A percentile compares a stretch with the other conserved stretches of the same genome.
Evolutionary conservation across 352 stramenopile species (phyloP).

Genomic region (Bremia lactucae): DNA sequence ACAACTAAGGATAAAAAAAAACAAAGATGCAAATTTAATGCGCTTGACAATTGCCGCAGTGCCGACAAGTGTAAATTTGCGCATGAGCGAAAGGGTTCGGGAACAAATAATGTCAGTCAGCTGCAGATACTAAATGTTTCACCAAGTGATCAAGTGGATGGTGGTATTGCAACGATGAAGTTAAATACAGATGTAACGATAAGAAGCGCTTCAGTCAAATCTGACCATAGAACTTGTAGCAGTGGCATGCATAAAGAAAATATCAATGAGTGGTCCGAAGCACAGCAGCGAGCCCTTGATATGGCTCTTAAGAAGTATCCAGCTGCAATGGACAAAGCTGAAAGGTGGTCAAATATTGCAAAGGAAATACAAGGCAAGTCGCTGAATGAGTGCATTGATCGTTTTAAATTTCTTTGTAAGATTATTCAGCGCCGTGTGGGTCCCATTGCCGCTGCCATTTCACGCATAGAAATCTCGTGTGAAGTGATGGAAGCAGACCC

Average conservation of each 20-base stretch:
- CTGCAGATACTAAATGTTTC: background rate
- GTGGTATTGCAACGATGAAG: background rate
- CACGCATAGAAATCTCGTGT: constrained; percentile 6
- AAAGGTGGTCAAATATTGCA: constrained; percentile 56
- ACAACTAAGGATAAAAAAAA: constrained; percentile 23
- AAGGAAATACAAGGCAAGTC: constrained; percentile 51
- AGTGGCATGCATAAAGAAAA: constrained; percentile 1
- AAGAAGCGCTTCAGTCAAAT: background rate
- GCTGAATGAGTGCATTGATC: constrained; percentile 76
- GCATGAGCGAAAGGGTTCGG: constrained; percentile 21
- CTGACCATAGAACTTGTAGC: constrained; percentile 1
- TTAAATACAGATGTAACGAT: background rate
- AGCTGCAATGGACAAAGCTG: constrained; percentile 58
- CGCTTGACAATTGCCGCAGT: constrained; percentile 32
- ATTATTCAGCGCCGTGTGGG: constrained; percentile 32
- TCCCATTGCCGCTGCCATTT: background rate
- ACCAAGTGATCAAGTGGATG: constrained; percentile 11
- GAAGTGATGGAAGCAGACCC: constrained; percentile 8
- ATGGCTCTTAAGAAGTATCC: constrained; percentile 59
- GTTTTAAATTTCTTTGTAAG: constrained; percentile 54
- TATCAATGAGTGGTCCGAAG: constrained; percentile 40
- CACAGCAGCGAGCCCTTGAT: constrained; percentile 58
- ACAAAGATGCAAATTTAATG: constrained; percentile 42
- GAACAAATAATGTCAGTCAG: background rate
- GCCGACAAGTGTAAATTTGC: constrained; percentile 60